Percentiles rank a stretch among this genome's conserved stretches.
These are phyloP conservation scores for Stemphylium beticola DNA, from an alignment of 2,329 filamentous ascomycete species.

Conservation along the genomic window DNA sequence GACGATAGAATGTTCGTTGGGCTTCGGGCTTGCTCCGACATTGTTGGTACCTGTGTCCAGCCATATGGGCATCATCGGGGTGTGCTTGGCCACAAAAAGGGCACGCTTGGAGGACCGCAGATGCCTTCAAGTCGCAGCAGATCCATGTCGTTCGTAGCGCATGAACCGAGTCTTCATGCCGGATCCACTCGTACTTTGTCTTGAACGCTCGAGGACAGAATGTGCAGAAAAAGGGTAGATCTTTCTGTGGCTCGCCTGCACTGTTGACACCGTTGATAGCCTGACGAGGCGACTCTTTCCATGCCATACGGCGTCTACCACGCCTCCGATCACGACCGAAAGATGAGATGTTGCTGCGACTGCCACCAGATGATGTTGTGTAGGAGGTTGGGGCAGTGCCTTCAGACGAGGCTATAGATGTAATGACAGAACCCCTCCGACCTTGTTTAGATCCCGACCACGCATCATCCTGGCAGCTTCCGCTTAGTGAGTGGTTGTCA, in stretches of 20 bases:
- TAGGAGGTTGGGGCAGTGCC: constrained; percentile 42
- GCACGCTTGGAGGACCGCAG: constrained; percentile 31
- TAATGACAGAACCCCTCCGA: constrained; percentile 37
- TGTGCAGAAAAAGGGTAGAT: constrained; percentile 46
- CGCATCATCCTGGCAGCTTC: constrained; percentile 28
- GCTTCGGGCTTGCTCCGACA: constrained; percentile 43
- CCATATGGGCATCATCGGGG: constrained; percentile 45
- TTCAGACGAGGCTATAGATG: constrained; percentile 41
- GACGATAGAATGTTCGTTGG: constrained; percentile 46
- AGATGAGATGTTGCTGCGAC: constrained; percentile 43
- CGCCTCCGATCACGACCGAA: constrained; percentile 44
- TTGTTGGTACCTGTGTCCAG: constrained; percentile 44
- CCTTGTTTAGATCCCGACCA: constrained; percentile 33
- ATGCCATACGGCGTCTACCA: constrained; percentile 44
- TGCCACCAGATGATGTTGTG: constrained; percentile 40
- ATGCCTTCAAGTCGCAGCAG: constrained; percentile 40
- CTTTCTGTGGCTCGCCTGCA: constrained; percentile 36
- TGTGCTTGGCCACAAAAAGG: constrained; percentile 41
- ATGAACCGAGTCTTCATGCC: constrained; percentile 47
- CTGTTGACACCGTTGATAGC: constrained; percentile 41
- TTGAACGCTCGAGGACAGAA: constrained; percentile 47
- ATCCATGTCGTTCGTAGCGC: constrained; percentile 48
- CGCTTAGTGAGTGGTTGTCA: constrained; percentile 28
- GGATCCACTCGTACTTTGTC: constrained; percentile 48
- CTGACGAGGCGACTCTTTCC: constrained; percentile 40